Base-by-base conservation (phyloP, 225 moss, liverwort and hornwort species). In the Antitrichia curtipendula region DNA sequence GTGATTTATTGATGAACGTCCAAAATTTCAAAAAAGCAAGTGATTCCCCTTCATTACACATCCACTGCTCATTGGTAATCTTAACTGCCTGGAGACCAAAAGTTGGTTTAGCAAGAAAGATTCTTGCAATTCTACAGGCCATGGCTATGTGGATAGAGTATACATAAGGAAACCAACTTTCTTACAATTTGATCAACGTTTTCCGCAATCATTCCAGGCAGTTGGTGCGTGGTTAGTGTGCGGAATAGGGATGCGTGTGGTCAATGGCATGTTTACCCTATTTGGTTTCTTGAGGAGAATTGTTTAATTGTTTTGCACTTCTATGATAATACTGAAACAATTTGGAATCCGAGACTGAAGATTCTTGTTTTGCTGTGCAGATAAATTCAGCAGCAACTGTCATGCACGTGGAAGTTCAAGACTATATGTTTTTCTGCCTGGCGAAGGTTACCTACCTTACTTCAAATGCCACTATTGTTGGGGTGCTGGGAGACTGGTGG, bases 401-500 rank as follows among this genome's bases (percentile, higher is more conserved):
- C 54, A 95, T 96, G 91, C 96, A 96, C 45, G 96, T 98, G 82
- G 97, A 96, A 93, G 95, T 96, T 69, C 95, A 94, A 56, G 97
- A 98, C 78, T 92, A 94, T 61, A 95, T 94, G 92, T 90, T 98
- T 29, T 94, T 98, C 70, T 98, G 96, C 81, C 38, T 96, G 70
- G 97, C 96, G 27, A 96, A 91, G 81, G 93, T 98, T 54, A 94
- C 97, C 78, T 95, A 96, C 63, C 91, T 96, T 57, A 91, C 94
- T 32, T 93, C 92, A 86, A 93, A 94, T 84, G 93, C 96, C 64
- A 95, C 93, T 57, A 85, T 96, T 59, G 49, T 98, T 86, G 97
- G 97, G 66, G 74, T 94, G 47, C 87, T 98, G 71, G 96, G 96
- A 85, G 96, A 96, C 86, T 98, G 96, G 98, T 98, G 96, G 98